Evolutionary conservation across 108 stramenopile species (phyloP).

Genomic region (Nitzschia sp.): DNA sequence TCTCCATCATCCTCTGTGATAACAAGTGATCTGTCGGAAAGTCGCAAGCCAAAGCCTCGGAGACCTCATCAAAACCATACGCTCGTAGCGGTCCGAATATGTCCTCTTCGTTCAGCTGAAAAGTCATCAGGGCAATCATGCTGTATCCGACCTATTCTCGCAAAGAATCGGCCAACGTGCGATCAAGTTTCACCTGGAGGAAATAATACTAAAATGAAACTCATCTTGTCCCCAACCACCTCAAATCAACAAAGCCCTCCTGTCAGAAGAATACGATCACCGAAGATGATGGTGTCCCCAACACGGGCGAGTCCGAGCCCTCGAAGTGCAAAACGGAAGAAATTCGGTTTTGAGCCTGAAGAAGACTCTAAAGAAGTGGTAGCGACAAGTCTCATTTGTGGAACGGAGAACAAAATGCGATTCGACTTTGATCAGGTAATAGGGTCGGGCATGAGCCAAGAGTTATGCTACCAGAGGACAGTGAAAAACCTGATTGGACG

Average conservation of each 20-base stretch:
- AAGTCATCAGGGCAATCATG: background rate
- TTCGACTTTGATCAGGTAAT: conserved; percentile 38
- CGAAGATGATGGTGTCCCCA: background rate
- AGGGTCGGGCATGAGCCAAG: conserved; percentile 24
- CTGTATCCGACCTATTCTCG: conserved; percentile 9
- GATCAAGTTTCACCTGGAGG: no score
- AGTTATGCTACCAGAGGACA: conserved; percentile 26
- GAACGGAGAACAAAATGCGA: background rate
- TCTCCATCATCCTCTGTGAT: background rate
- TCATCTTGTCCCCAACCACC: background rate
- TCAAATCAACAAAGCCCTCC: background rate
- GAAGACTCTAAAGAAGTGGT: background rate
- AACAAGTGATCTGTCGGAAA: no score
- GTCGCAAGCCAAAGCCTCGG: background rate
- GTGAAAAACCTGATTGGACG: conserved; percentile 8
- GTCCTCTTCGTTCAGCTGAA: background rate
- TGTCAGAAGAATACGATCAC: background rate
- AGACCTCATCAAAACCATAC: background rate
- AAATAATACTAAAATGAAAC: background rate
- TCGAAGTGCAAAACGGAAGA: background rate
- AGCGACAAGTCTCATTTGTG: background rate
- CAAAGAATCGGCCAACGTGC: no score
- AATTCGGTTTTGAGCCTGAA: background rate
- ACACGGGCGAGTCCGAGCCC: background rate
- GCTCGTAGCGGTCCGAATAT: conserved; percentile 9